phyloP scores from a whole-genome alignment of 2,329 filamentous ascomycete species.

The Sporothrix sp. region DNA sequence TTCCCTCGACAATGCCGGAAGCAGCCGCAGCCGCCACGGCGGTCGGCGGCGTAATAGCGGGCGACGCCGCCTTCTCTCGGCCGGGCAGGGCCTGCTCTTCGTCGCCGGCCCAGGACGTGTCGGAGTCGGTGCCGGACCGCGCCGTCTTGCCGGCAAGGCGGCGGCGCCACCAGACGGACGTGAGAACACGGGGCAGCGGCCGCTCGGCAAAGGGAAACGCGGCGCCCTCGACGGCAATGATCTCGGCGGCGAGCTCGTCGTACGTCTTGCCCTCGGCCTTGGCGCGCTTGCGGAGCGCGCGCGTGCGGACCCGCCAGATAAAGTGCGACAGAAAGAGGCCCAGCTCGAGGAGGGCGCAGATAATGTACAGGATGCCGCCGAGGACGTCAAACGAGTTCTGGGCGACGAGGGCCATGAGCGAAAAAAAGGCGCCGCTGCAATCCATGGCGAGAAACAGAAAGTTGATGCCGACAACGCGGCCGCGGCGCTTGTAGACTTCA shows the following conservation, averaged over 20 bases:
- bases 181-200: conserved; percentile 11
- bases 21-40: no score
- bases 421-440: conserved; percentile 52
- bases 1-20: no score
- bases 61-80: background rate
- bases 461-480: conserved; percentile 53
- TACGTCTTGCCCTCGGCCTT: conserved; percentile 42
- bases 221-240: conserved; percentile 22
- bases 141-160: background rate
- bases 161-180: conserved; percentile 8
- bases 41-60: background rate
- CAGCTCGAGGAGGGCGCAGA: conserved; percentile 47
- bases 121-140: background rate
- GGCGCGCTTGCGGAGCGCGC: conserved; percentile 41
- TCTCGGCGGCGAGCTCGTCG: conserved; percentile 39
- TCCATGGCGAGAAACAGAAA: conserved; percentile 50
- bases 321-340: conserved; percentile 52
- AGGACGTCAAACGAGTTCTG: conserved; percentile 53
- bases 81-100: background rate
- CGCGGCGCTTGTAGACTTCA: conserved; percentile 51
- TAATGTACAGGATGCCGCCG: conserved; percentile 50
- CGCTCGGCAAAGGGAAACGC: conserved; percentile 31
- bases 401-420: conserved; percentile 50
- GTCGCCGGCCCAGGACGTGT: background rate
- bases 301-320: conserved; percentile 48